Evolutionary conservation across 306 rosid species (phyloP), one percentile per base, ranked within the genome.

Genomic region (Prunus kanzakura): DNA sequence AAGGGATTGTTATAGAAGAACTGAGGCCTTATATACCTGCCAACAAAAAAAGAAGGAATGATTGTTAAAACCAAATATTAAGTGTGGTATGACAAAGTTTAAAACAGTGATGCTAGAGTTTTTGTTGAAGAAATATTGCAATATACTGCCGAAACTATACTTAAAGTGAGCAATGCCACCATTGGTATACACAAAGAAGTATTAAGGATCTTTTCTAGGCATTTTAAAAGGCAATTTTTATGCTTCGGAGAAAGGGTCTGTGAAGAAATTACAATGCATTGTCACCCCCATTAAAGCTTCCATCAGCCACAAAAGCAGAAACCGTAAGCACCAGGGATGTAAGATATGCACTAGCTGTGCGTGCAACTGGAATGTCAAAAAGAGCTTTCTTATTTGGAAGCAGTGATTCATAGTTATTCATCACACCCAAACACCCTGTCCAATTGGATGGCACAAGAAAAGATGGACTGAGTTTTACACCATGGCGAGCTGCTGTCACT

Each of bases 381-480:
- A 91, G 91, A 57, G 96, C 98, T 80, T 87, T 83, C 89, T 88
- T 91, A 81, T 86, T 94, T 3, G 97, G 96, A 70, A 91, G 91
- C 58, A 89, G 90, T 1, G 94, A 91, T 52, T 94, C 98, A 38
- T 94, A 94, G 82, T 94, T 89, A 75, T 94, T 94, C 87, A 94
- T 91, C 82, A 91, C 97, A 76, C 98, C 98, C 71, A 91, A 66
- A 83, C 96, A 94, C 45, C 97, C 98, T 1, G 97, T 94, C 98
- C 97, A 94, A 78, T 75, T 94, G 11, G 98, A 91, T 50, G 98
- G 97, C 67, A 94, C 97, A 47, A 94, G 87, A 78, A 94, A 94
- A 30, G 97, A 94, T 62, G 98, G 98, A 78, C 97, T 94, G 45
- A 94, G 94, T 82, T 91, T 91, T 58, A 94, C 96, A 74, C 96